Evolutionary conservation across 371 early-diverging fungal genomes (phyloP), one percentile per base, ranked within the genome.

Genomic region (Rhizopus sp.): DNA sequence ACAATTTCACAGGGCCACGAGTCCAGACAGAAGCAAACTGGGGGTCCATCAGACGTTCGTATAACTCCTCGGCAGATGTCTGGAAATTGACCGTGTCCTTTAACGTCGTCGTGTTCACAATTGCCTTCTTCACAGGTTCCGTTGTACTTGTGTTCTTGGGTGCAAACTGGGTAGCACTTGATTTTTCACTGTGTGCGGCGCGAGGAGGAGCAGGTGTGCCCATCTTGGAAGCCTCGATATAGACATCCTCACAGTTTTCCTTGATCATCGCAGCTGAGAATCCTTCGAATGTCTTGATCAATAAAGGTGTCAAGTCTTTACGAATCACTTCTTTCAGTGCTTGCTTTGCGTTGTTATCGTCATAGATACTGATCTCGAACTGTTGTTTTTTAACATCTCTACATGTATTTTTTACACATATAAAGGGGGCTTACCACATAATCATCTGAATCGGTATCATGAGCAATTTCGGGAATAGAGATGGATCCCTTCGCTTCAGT

Each of bases 401-500:
- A 17, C 7, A 35, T 31, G 38, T 29, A 48, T 4, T 13, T 12
- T 29, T 33, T 41, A 12, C 8, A 31, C 16, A 23, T 23, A 23
- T 23, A 23, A 23, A 23, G 23, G 23, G 23, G 2, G 23, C 48
- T 55, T 52, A 90, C 89, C 69, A 89, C 92, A 67, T 94, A 83
- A 53, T 94, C 93, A 48, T 89, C 88, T 1, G 59, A 33, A 4
- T 88, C 88, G 7, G 93, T 90, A 66, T 94, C 96, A 63, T 96
- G 94, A 53, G 93, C 92, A 41, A 93, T 88, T 70, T 97, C 98
- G 16, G 96, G 96, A 44, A 97, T 82, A 15, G 76, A 70, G 65
- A 96, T 88, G 55, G 80, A 85, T 5, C 98, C 98, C 12, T 77
- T 67, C 6, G 85, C 90, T 37, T 73, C 75, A 12, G 75, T 86